Conservation (phyloP, 2,329 filamentous ascomycete genomes). For the Arthrobotrys pseudoclavata region DNA sequence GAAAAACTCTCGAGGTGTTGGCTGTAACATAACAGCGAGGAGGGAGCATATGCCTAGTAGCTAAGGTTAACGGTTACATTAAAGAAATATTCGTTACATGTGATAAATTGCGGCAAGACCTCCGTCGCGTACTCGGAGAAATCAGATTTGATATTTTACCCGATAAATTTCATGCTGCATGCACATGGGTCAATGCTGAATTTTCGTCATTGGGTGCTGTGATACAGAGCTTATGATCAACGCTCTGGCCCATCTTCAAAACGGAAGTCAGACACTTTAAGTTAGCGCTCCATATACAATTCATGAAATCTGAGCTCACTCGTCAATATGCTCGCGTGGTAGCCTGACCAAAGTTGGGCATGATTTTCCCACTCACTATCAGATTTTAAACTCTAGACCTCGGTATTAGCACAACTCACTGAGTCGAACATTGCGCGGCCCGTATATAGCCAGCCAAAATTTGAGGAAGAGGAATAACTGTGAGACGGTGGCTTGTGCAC, state of each 20-base stretch:
- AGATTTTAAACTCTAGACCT: not conserved
- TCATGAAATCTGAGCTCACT: conserved; percentile 2
- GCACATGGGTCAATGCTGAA: not conserved
- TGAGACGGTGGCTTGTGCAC: conserved; percentile 20
- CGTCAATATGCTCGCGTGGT: conserved; percentile 10
- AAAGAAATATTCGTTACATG: not conserved
- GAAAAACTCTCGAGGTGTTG: not conserved
- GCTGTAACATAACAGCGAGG: not conserved
- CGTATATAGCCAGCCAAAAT: not conserved
- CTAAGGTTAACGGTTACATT: not conserved
- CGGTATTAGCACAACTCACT: not conserved
- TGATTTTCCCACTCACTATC: not conserved
- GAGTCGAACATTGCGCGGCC: not conserved
- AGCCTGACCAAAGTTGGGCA: not conserved
- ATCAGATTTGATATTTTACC: not conserved
- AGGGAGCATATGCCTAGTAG: not conserved
- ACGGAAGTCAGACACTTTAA: not conserved
- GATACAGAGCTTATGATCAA: not conserved
- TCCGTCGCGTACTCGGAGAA: not conserved
- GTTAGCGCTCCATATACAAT: conserved; percentile 8
- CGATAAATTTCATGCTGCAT: not conserved
- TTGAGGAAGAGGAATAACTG: not conserved
- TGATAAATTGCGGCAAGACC: not conserved
- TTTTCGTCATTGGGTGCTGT: not conserved
- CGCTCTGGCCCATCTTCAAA: not conserved